phyloP scores from a whole-genome alignment of 129 eudicot genomes.

The Calendula officinalis region DNA sequence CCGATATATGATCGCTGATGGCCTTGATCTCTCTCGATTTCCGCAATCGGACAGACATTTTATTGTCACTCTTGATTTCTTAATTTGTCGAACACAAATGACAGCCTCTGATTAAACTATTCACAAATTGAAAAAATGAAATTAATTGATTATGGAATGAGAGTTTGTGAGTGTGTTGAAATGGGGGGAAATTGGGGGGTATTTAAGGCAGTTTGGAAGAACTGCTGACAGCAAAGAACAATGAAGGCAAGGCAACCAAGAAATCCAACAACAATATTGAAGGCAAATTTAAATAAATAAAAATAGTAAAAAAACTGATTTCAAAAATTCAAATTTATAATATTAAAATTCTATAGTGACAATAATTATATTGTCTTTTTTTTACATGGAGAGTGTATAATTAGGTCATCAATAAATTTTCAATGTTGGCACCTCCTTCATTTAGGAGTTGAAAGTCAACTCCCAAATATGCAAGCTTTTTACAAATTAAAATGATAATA shows the following conservation, averaged over 20 bases:
- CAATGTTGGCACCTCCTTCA: too few species aligned
- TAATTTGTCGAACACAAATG: conserved; percentile 3
- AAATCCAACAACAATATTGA: conserved; percentile 20
- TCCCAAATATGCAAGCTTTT: too few species aligned
- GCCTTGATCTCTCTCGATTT: conserved; percentile 19
- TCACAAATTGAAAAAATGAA: background rate
- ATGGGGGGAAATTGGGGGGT: conserved; percentile 12
- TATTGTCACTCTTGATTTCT: conserved; percentile 18
- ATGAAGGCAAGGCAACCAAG: conserved; percentile 31
- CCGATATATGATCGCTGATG: conserved; percentile 7
- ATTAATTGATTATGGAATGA: background rate
- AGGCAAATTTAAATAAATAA: background rate
- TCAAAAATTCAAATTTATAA: background rate
- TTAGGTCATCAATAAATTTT: too few species aligned
- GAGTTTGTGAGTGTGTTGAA: conserved; percentile 11
- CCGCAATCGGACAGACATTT: conserved; percentile 27
- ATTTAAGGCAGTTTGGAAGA: conserved; percentile 27
- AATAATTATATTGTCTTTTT: background rate
- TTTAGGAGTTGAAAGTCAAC: too few species aligned
- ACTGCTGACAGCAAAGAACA: conserved; percentile 41
- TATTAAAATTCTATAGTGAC: background rate
- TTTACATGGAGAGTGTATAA: too few species aligned
- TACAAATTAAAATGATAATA: too few species aligned
- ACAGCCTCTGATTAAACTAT: too few species aligned
- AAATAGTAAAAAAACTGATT: background rate